Base-by-base conservation (phyloP, 768 basidiomycete species). In the Cyathus striatus region DNA sequence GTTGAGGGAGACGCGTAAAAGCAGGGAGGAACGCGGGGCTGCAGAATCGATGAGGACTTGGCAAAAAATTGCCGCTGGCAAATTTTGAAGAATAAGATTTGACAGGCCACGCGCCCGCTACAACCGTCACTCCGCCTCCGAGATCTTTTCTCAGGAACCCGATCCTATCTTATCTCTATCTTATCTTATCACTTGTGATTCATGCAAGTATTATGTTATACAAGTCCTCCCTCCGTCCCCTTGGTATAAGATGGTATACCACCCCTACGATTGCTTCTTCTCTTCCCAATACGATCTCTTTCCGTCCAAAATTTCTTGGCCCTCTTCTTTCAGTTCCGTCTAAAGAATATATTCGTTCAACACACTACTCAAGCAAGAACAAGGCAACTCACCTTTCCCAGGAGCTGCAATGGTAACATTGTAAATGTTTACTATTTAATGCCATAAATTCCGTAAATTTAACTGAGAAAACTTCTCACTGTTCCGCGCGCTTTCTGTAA, bases 291-390 rank as follows among this genome's bases (percentile, higher is more conserved):
- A 30, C 3, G 65, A 53, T 4, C 62, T 66, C 45, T 70, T 61
- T 16, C 81, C 81, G 20, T 71, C 66, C 22, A 81, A 64, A 20
- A 82, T 78, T 40, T 68, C 60, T 47, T 73, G 59, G 0, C 78
- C 79, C 33, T 79, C 70, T 40, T 77, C 69, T 52, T 79, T 80
- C 44, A 75, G 53, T 6, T 61, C 61, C 14, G 70, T 45, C 58
- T 73, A 36, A 16, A n/a, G n/a, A n/a, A n/a, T n/a, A n/a, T n/a
- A 33, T 16, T 38, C 17, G 33, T 24, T 2, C 9, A 21, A 23
- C 32, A 33, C 27, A 35, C 30, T 23, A 18, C 16, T 13, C 0
- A 22, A n/a, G 38, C 36, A n/a, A n/a, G n/a, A n/a, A n/a, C 7
- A 18, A 25, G 10, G 22, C 13, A 17, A 30, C 38, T 6, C 9